Base-by-base conservation (phyloP, 2,329 filamentous ascomycete genomes). In the Chalaropsis thielavioides region DNA sequence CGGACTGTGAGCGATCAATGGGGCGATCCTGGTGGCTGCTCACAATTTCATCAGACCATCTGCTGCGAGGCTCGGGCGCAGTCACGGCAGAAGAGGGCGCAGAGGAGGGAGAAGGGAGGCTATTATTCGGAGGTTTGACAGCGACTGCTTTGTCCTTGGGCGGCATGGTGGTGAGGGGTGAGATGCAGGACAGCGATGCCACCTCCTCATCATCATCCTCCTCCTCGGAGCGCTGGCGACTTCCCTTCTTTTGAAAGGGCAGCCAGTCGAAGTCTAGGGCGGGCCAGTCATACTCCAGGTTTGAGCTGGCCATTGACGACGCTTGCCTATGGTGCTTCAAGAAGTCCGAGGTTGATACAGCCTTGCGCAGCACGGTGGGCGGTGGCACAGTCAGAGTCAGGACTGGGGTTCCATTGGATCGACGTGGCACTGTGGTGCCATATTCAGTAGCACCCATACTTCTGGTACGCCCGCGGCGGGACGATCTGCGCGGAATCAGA, bases 401-500 rank as follows among this genome's bases (percentile, higher is more conserved):
- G 24, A 58, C 54, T 19, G 54, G 54, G 10, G 54, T 58, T 35
- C 41, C 43, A 41, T 54, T 54, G 44, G 58, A 31, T 31, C 58
- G 22, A 22, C 27, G 51, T 13, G 54, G 54, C 54, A 31, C 38
- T 59, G 54, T 31, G 27, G 40, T 44, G 7, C 56, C 51, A 13
- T 46, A 49, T 35, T 31, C 58, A 8, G 41, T 22, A 19, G 54
- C 54, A 13, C 31, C 54, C 54, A 58, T 58, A 17, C 54, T 58
- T 35, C 54, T 22, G 35, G 43, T 35, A 19, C 19, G n/a, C 4
- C 56, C 43, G 49, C 65, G 65, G 19, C 63, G 62, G 6, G 65
- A 64, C n/a, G 65, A 67, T 7, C 49, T 60, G 15, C 59, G 62
- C 1, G 62, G 62, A 11, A 64, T 51, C 38, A 58, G 24, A 2